These are phyloP conservation scores for Pichia exigua DNA, from an alignment of 805 yeast species.

Conservation along the genomic window DNA sequence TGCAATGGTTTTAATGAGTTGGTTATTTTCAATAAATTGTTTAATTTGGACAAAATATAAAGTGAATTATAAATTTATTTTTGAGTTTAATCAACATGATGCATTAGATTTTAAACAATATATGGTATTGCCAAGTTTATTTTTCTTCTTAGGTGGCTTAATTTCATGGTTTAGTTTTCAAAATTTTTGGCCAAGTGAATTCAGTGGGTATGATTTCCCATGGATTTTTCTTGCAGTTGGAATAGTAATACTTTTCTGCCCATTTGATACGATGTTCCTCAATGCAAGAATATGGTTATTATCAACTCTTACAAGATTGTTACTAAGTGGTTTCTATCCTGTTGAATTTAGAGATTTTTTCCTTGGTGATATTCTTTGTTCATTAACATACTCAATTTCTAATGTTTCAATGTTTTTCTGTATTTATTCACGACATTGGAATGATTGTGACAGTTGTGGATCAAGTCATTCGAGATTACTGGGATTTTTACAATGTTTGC, in stretches of 20 bases:
- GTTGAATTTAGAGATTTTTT: conserved; percentile 94
- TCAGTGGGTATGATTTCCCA: conserved; percentile 72
- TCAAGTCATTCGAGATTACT: conserved; percentile 64
- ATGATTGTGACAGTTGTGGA: conserved; percentile 55
- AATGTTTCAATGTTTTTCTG: conserved; percentile 83
- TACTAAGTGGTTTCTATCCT: conserved; percentile 81
- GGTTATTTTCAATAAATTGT: conserved; percentile 63
- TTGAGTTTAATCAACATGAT: conserved; percentile 71
- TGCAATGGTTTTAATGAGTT: conserved; percentile 48
- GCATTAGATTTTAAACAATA: conserved; percentile 61
- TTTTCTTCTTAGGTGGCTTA: conserved; percentile 48
- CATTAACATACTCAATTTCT: conserved; percentile 81
- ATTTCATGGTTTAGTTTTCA: conserved; percentile 71
- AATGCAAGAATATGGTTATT: conserved; percentile 75
- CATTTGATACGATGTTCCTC: conserved; percentile 48
- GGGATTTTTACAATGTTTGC: conserved; percentile 81
- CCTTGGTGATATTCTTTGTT: conserved; percentile 84
- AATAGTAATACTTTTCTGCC: conserved; percentile 46
- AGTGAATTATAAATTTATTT: conserved; percentile 85
- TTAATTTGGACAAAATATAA: conserved; percentile 64
- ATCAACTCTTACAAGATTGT: conserved; percentile 60
- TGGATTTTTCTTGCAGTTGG: conserved; percentile 60
- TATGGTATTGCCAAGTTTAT: conserved; percentile 53
- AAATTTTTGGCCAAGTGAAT: conserved; percentile 51
- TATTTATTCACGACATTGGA: conserved; percentile 68